Percentiles rank a stretch among this genome's conserved stretches.
phyloP scores from a whole-genome alignment of 805 yeast genomes.

The Kuraishia ogatae region DNA sequence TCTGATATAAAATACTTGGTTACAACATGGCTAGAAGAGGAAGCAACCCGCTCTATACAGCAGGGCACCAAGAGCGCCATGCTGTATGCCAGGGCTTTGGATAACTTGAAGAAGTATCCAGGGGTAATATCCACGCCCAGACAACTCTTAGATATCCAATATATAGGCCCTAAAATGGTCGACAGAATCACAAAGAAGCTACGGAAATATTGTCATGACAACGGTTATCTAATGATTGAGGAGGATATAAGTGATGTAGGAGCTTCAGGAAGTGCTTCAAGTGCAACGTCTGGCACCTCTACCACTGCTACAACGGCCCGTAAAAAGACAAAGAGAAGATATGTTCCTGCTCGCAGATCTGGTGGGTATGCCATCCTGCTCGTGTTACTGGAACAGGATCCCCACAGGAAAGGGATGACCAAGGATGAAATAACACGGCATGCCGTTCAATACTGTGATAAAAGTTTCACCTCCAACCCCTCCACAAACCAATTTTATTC shows the following conservation, averaged over 20 bases:
- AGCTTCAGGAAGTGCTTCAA: background rate
- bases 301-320: background rate
- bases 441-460: constrained; percentile 49
- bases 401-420: constrained; percentile 44
- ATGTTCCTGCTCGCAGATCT: constrained; percentile 66
- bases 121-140: constrained; percentile 42
- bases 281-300: constrained; percentile 13
- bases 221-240: constrained; percentile 37
- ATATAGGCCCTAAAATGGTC: constrained; percentile 67
- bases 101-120: constrained; percentile 35
- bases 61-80: constrained; percentile 44
- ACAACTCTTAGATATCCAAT: constrained; percentile 51
- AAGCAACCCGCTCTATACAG: constrained; percentile 32
- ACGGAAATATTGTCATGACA: constrained; percentile 44
- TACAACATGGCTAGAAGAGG: constrained; percentile 50
- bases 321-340: constrained; percentile 23
- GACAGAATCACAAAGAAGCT: constrained; percentile 37
- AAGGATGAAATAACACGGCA: constrained; percentile 46
- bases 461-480: constrained; percentile 52
- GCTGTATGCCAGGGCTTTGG: constrained; percentile 49
- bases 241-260: constrained; percentile 4
- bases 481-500: constrained; percentile 55
- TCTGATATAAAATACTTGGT: constrained; percentile 43
- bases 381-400: constrained; percentile 44
- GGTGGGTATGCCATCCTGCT: constrained; percentile 82